Conservation (phyloP, 305 asterid genomes). For the Fraxinus albicans region DNA sequence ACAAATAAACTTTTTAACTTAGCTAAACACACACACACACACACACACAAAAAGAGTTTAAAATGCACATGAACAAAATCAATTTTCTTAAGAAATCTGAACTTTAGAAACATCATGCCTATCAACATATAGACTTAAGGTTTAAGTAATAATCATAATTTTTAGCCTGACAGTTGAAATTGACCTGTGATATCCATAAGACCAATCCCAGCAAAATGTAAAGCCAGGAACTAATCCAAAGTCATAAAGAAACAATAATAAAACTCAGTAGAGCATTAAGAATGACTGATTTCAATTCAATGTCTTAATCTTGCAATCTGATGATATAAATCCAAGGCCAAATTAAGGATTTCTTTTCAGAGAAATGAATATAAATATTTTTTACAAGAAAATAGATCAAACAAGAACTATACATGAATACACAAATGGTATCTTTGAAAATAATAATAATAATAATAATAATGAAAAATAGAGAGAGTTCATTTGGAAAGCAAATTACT, state of each 20-base stretch:
- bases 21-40: not conserved
- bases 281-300: not conserved
- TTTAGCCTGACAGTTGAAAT: not conserved
- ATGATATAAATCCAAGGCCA: not conserved
- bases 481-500: conserved; percentile 37
- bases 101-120: conserved; percentile 1
- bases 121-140: not conserved
- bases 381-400: not conserved
- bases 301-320: not conserved
- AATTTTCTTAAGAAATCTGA: not conserved
- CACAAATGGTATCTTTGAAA: not conserved
- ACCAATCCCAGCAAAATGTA: conserved; percentile 2
- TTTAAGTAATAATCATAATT: not conserved
- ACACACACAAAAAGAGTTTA: not conserved
- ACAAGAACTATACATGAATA: not conserved
- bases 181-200: not conserved
- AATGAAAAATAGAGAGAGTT: not conserved
- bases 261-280: not conserved
- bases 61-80: not conserved
- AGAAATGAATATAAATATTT: conserved; percentile 8
- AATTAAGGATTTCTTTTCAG: not conserved
- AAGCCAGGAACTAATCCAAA: not conserved
- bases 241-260: not conserved
- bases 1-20: not conserved
- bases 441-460: not conserved